phyloP scores from a whole-genome alignment of 2,329 filamentous ascomycete genomes.

The Aspergillus floridensis region DNA sequence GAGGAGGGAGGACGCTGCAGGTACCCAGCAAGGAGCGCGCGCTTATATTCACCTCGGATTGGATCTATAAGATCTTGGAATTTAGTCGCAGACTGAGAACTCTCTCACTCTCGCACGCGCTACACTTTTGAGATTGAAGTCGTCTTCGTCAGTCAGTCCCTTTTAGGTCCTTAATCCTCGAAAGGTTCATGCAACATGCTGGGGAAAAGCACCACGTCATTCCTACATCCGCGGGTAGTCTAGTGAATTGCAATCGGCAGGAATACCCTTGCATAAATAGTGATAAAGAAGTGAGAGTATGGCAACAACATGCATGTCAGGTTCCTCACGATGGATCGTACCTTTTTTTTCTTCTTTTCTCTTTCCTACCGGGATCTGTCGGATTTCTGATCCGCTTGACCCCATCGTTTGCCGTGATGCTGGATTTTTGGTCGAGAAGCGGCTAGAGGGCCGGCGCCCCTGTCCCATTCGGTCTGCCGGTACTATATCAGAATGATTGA shows the following conservation, averaged over 20 bases:
- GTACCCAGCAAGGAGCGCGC: neutral
- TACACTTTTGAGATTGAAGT: too few relatives aligned
- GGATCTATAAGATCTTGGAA: neutral
- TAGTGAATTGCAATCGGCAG: neutral
- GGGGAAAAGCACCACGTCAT: neutral
- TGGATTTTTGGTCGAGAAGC: neutral
- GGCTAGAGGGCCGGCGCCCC: neutral
- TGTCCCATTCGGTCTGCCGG: neutral
- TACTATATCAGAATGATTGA: too few relatives aligned
- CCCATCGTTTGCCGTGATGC: neutral
- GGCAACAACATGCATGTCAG: neutral
- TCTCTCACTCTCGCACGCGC: too few relatives aligned
- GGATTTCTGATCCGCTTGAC: neutral
- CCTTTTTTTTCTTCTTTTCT: neutral
- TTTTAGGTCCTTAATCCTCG: neutral
- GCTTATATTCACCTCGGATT: neutral
- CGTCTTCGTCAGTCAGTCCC: too few relatives aligned
- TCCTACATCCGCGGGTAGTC: neutral
- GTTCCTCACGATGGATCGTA: neutral
- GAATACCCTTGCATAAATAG: neutral
- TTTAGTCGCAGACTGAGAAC: neutral
- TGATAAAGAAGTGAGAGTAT: neutral
- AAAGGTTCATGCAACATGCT: neutral
- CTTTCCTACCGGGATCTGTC: neutral
- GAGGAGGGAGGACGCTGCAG: neutral